Evolutionary conservation across 1,139 yeast species (phyloP), one percentile per base, ranked within the genome.

Genomic region (Torulaspora pretoriensis): DNA sequence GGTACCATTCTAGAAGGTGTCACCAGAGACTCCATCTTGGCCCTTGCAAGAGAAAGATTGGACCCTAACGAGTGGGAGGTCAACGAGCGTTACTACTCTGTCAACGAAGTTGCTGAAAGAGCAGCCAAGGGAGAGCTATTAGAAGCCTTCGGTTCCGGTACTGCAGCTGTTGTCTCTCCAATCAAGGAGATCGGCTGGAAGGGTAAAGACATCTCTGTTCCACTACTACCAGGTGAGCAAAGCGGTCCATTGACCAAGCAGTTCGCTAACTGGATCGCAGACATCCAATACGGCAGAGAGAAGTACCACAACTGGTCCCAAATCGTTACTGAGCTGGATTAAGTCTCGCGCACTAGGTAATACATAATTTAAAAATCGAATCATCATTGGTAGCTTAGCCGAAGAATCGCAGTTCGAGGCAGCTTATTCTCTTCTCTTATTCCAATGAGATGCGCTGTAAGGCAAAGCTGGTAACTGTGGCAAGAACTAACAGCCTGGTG

Each of bases 1-100:
- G 98, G 98, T 51, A 90, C 96, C 53, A 92, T 92, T 61, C 77
- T 92, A 60, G 96, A 89, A 67, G 98, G 98, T 70, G 95, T 92
- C 54, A 89, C 97, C 39, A 82, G 98, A 71, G 96, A 88, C 67
- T 88, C 97, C 14, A 75, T 90, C 50, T 72, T 92, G 61, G 72
- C 75, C 34, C 74, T 92, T 51, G 85, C 94, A 44, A 81, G 84
- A 65, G 84, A 78, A 57, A 82, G 79, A 60, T 76, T 92, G 57
- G 77, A 80, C 57, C 70, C 82, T 42, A 70, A 74, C 33, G 86
- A 85, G 65, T 92, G 97, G 96, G 75, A 68, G 31, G 71, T 92
- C 47, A 75, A 72, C 54, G 97, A 92, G 72, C 82, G 97, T 69
- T 77, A 78, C 68, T 84, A 74, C 70, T 78, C 95, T 53, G 89